phyloP scores from a whole-genome alignment of 2,329 filamentous ascomycete species.

The Ambrosiella beaveri region DNA sequence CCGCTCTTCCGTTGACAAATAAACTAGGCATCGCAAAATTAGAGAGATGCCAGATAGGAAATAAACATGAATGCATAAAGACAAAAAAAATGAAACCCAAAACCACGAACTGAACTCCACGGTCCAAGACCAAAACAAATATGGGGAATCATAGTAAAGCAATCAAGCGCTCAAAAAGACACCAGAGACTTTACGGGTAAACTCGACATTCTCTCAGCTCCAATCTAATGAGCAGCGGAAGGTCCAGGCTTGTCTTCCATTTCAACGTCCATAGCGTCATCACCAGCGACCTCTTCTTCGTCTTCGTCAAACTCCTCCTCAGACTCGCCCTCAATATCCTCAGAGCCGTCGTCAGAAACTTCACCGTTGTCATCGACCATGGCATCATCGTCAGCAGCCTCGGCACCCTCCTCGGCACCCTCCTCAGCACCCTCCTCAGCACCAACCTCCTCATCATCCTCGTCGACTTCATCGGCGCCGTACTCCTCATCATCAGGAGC shows the following conservation, averaged over 20 bases:
- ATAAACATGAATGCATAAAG: background rate
- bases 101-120: conserved; percentile 12
- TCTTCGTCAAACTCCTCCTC: conserved; percentile 55
- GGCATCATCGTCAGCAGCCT: conserved; percentile 41
- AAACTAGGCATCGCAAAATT: conserved; percentile 3
- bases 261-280: conserved; percentile 36
- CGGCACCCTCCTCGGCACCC: conserved; percentile 30
- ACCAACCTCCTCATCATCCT: conserved; percentile 39
- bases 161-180: conserved; percentile 6
- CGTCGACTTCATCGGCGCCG: conserved; percentile 74
- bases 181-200: conserved; percentile 7
- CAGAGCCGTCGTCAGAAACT: conserved; percentile 55
- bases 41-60: background rate
- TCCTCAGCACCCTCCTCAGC: conserved; percentile 33
- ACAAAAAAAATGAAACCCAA: conserved; percentile 7
- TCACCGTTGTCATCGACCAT: conserved; percentile 37
- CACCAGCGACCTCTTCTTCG: conserved; percentile 22
- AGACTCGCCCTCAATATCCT: conserved; percentile 64
- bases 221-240: conserved; percentile 15
- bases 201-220: conserved; percentile 1
- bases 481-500: conserved; percentile 76
- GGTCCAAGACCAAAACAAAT: conserved; percentile 8
- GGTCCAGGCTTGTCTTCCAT: conserved; percentile 21
- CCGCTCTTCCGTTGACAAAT: background rate
- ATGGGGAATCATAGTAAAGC: conserved; percentile 8